These are phyloP conservation scores for Backusella tuberculispora DNA, from an alignment of 192 early-diverging fungal genomes.

Conservation along the genomic window DNA sequence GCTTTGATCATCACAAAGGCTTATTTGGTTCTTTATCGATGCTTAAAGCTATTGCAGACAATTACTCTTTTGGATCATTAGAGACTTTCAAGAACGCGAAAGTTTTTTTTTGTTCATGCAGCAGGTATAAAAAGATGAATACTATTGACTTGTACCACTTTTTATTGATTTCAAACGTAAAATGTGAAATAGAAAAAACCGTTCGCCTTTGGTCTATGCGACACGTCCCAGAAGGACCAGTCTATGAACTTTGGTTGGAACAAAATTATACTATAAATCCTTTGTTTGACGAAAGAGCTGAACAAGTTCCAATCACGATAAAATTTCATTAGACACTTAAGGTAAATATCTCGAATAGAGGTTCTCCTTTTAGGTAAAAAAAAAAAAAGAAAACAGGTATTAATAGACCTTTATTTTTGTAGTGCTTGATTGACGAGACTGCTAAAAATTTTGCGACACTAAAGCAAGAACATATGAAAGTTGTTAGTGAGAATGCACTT, in stretches of 20 bases:
- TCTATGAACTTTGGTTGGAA: slow-evolving; percentile 2
- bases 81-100: background rate
- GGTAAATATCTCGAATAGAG: background rate
- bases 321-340: slow-evolving; percentile 11
- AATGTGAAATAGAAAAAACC: background rate
- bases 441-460: background rate
- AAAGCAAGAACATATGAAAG: background rate
- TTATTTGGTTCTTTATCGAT: slow-evolving; percentile 13
- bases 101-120: slow-evolving; percentile 20
- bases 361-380: background rate
- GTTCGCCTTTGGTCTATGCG: background rate
- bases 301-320: background rate
- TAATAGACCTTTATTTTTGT: background rate
- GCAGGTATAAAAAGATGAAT: slow-evolving; percentile 11
- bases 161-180: slow-evolving; percentile 11
- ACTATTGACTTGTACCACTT: slow-evolving; percentile 11
- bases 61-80: background rate
- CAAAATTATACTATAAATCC: slow-evolving; percentile 7
- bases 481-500: background rate
- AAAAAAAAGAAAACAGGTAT: background rate
- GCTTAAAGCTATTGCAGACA: slow-evolving; percentile 15
- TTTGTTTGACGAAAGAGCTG: slow-evolving; percentile 5
- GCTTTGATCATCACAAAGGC: slow-evolving; percentile 14
- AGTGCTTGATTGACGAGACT: slow-evolving; percentile 9
- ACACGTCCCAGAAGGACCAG: background rate